Conservation (phyloP, 768 basidiomycete species). For the Suillus spraguei region DNA sequence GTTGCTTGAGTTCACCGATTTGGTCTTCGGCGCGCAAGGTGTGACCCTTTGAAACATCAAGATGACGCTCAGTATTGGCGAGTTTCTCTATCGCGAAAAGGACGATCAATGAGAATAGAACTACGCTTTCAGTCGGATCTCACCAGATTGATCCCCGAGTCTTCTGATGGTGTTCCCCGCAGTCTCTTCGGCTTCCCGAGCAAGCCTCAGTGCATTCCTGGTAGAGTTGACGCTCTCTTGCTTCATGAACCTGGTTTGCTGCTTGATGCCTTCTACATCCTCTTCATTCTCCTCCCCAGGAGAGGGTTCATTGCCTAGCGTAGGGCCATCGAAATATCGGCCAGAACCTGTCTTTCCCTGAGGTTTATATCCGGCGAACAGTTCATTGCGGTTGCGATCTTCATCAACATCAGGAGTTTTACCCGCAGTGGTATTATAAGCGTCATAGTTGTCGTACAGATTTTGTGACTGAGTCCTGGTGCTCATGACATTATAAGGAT, state of each 20-base stretch:
- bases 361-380: slow-evolving; percentile 76
- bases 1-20: slow-evolving; percentile 89
- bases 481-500: slow-evolving; percentile 46
- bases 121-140: slow-evolving; percentile 23
- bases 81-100: slow-evolving; percentile 67
- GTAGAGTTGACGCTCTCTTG: slow-evolving; percentile 91
- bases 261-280: slow-evolving; percentile 93
- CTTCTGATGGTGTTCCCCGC: slow-evolving; percentile 81
- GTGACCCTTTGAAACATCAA: slow-evolving; percentile 90
- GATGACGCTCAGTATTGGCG: slow-evolving; percentile 92
- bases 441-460: slow-evolving; percentile 27
- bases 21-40: slow-evolving; percentile 88
- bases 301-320: slow-evolving; percentile 44
- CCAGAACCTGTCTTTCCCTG: slow-evolving; percentile 54
- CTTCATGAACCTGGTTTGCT: slow-evolving; percentile 85
- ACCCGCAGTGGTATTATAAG: slow-evolving; percentile 12
- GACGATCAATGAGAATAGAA: slow-evolving; percentile 1
- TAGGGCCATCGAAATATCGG: slow-evolving; percentile 70
- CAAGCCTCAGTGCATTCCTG: slow-evolving; percentile 89
- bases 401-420: slow-evolving; percentile 38
- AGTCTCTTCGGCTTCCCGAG: slow-evolving; percentile 96
- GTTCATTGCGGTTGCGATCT: slow-evolving; percentile 68
- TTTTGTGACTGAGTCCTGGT: slow-evolving; percentile 29
- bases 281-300: slow-evolving; percentile 81
- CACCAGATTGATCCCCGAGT: slow-evolving; percentile 94